phyloP scores from a whole-genome alignment of 2,329 filamentous ascomycete species.

The Parastagonospora avenae region DNA sequence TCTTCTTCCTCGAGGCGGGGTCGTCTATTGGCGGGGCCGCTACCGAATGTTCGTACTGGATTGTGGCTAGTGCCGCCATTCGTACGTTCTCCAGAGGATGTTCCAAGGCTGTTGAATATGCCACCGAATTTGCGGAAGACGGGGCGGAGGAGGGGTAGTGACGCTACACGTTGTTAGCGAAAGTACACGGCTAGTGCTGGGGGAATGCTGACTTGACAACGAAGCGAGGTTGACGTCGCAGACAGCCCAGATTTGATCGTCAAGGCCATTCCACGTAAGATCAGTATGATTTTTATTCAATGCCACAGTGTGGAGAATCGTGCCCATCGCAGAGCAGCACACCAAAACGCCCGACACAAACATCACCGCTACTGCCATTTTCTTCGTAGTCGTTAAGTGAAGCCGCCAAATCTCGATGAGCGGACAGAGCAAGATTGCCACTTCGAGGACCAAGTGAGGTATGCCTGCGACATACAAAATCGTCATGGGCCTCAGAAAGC shows the following conservation, averaged over 20 bases:
- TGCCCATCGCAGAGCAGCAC: constrained; percentile 24
- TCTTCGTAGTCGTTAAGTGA: constrained; percentile 18
- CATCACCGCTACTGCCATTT: constrained; percentile 25
- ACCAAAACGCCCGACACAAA: constrained; percentile 25
- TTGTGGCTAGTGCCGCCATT: constrained; percentile 8
- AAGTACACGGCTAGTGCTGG: not conserved
- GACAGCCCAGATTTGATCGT: constrained; percentile 31
- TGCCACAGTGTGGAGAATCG: constrained; percentile 20
- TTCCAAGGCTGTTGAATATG: constrained; percentile 13
- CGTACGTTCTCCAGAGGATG: not conserved
- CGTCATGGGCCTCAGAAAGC: constrained; percentile 24
- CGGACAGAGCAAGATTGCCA: constrained; percentile 26
- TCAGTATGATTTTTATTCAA: constrained; percentile 20
- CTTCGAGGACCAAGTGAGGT: constrained; percentile 29
- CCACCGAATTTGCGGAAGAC: constrained; percentile 19
- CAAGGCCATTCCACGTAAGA: constrained; percentile 26
- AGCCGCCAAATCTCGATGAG: constrained; percentile 23
- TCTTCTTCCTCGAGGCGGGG: not conserved
- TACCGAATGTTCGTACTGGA: constrained; percentile 15
- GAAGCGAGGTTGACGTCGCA: constrained; percentile 31
- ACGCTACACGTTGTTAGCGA: constrained; percentile 8
- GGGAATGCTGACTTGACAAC: constrained; percentile 18
- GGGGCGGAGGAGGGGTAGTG: constrained; percentile 25
- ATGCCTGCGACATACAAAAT: constrained; percentile 21
- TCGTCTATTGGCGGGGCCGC: constrained; percentile 6